These are phyloP conservation scores for Polyporus tsugae DNA, from an alignment of 1,284 basidiomycete genomes.

Conservation along the genomic window DNA sequence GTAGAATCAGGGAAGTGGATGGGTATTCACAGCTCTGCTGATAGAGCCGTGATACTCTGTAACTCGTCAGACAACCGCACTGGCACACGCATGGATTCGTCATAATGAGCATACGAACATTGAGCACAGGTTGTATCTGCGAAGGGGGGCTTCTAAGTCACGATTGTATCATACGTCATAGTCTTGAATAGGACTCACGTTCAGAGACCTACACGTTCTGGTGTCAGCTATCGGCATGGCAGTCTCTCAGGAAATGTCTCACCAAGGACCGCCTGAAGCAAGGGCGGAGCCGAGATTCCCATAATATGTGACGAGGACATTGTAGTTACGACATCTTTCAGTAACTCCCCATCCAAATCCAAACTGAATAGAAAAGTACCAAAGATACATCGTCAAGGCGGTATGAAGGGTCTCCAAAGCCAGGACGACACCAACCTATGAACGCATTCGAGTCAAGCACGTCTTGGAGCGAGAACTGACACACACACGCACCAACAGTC, in stretches of 20 bases:
- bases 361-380: neutral
- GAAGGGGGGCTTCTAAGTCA: neutral
- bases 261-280: neutral
- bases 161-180: neutral
- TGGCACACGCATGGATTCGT: neutral
- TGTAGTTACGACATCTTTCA: neutral
- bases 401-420: slow-evolving; percentile 13
- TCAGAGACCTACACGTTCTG: slow-evolving; percentile 6
- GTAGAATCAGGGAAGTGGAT: neutral
- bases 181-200: slow-evolving; percentile 2
- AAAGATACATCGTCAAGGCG: slow-evolving; percentile 18
- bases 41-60: slow-evolving; percentile 12
- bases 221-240: neutral
- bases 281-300: neutral
- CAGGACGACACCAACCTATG: slow-evolving; percentile 13
- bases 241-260: neutral
- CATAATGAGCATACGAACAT: slow-evolving; percentile 3
- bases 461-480: neutral
- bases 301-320: slow-evolving; percentile 5
- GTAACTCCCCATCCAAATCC: neutral
- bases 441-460: neutral
- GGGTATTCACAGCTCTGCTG: slow-evolving; percentile 7
- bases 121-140: slow-evolving; percentile 14
- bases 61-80: neutral
- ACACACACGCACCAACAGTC: neutral